phyloP scores from a whole-genome alignment of 2,329 filamentous ascomycete genomes.

The Rhynchosporium secalis region DNA sequence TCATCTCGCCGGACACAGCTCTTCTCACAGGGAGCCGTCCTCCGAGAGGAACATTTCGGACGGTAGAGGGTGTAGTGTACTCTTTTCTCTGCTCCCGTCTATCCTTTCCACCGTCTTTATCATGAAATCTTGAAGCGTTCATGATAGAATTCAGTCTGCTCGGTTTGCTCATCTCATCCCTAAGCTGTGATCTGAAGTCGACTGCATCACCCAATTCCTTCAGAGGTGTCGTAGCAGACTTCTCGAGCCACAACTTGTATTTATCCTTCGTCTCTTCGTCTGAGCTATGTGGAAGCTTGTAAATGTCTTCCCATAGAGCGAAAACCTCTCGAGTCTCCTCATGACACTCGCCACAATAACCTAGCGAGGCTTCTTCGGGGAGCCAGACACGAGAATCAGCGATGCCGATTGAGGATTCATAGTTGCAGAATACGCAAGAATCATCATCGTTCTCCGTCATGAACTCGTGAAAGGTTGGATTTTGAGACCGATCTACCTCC shows the following conservation, averaged over 20 bases:
- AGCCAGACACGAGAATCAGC: constrained; percentile 21
- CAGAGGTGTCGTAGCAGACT: not conserved
- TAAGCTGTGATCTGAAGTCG: constrained; percentile 4
- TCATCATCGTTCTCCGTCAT: constrained; percentile 8
- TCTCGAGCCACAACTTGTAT: not conserved
- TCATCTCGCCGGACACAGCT: not conserved
- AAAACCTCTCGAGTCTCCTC: not conserved
- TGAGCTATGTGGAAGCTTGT: constrained; percentile 1
- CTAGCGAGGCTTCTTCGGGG: constrained; percentile 19
- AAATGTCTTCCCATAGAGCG: not conserved
- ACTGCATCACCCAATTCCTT: constrained; percentile 13
- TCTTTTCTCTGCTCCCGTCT: not conserved
- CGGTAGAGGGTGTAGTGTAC: not conserved
- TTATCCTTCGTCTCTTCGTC: not conserved
- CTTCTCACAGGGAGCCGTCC: not conserved
- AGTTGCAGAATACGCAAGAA: constrained; percentile 28
- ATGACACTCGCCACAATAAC: constrained; percentile 26
- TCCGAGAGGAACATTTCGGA: not conserved
- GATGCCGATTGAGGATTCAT: constrained; percentile 25
- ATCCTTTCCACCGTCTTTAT: not conserved
- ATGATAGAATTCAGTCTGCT: not conserved
- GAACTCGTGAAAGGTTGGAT: not conserved
- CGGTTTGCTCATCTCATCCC: not conserved
- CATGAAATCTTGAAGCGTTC: not conserved
- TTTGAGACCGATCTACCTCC: not conserved